Base-by-base conservation (phyloP, 2,329 filamentous ascomycete species). In the Aureobasidium sp. region DNA sequence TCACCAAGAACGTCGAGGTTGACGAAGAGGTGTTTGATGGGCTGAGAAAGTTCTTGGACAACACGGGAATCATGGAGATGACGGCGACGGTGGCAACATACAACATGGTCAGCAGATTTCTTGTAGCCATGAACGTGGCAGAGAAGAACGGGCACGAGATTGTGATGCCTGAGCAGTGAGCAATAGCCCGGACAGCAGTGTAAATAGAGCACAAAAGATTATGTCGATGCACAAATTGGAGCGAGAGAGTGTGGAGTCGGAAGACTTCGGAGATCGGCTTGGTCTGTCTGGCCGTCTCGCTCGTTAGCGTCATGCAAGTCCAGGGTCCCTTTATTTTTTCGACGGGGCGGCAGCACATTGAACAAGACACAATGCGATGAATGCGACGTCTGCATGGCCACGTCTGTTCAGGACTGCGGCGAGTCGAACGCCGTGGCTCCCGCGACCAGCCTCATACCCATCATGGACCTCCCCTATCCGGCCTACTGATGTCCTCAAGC, bases 71-170 rank as follows among this genome's bases (percentile, higher is more conserved):
- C 29, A 71, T 74, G 67, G 73, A 75, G 67, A 62, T 75, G 64
- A 69, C 66, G 45, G 72, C 73, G n/a, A 72, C 71, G 1, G 68
- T 74, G 2, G 72, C 68, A 5, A 72, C 70, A 29, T 75, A 75
- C 61, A 75, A 75, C 57, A 74, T 74, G 70, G 73, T 75, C 27
- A 72, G 69, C 57, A 64, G 73, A 45, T 74, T 75, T 60, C 64
- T 75, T 64, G 73, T 73, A 3, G 70, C 68, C n/a, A 64, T 75
- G 70, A 71, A 75, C 65, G 73, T 75, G 15, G 73, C 70, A 41
- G 73, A 75, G 66, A 72, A 69, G 62, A 75, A 74, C 67, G 73
- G 70, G 2, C 69, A 69, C 60, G 65, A 65, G 56, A 72, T 74
- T 67, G 66, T 66, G 53, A 68, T 74, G 70, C 72, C 72, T 27